Evolutionary conservation across 306 rosid genomes (phyloP), one percentile per base, ranked within the genome.

Genomic region (Nissolia schottii): DNA sequence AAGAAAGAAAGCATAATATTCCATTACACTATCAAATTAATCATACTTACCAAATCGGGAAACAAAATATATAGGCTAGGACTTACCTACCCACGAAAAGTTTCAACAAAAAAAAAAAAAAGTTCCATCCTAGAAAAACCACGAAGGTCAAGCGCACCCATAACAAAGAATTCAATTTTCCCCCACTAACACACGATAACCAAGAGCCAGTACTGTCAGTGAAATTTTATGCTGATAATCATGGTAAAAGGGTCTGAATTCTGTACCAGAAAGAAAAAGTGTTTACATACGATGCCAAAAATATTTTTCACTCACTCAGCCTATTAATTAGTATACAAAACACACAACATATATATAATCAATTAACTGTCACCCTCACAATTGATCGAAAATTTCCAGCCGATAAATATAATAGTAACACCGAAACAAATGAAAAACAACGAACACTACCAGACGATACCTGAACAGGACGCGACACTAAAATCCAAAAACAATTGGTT

Each of bases 381-480:
- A 74, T 10, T 25, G 56, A 66, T 69, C 72, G 37, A 77, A 58
- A 66, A 25, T 19, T 29, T 74, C 64, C 56, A 18, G 51, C 20
- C 22, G 7, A 23, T 14, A 60, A 64, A 59, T 20, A 29, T 31
- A 82, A 64, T 43, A 43, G 55, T 31, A 23, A 11, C 65, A 27
- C 51, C 23, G 69, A 49, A 73, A 67, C 23, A 37, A 40, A 67
- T 10, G 15, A 62, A 48, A 72, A 72, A 15, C 55, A 32, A 62
- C 3, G 11, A 34, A 53, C 13, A 68, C 31, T 15, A 48, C n/a
- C 34, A 53, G 57, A 20, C 71, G 64, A 27, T 81, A 90, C 90
- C 93, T 70, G 86, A 78, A 64, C 13, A 41, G 14, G 22, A 80
- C 77, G 63, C 74, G 35, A 56, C 60, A 18, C 58, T 64, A 70